phyloP scores from a whole-genome alignment of 2,329 filamentous ascomycete species.

The Aureobasidium sp. region DNA sequence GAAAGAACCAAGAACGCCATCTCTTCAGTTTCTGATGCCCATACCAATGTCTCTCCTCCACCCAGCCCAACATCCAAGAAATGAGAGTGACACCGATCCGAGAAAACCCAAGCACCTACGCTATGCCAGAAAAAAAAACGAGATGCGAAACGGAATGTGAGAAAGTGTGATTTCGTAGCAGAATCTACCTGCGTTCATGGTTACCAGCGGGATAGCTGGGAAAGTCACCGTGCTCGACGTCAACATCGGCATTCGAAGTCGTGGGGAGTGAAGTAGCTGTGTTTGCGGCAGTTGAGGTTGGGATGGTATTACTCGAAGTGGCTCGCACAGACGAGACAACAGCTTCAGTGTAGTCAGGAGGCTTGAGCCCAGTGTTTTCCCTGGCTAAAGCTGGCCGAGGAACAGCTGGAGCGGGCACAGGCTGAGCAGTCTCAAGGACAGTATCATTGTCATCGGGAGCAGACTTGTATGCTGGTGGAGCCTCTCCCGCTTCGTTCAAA shows the following conservation, averaged over 20 bases:
- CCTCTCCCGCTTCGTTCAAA: conserved; percentile 57
- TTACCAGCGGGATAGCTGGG: not conserved
- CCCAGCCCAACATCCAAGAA: no score
- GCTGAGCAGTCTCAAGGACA: not conserved
- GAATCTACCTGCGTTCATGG: conserved; percentile 11
- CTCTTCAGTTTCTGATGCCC: no score
- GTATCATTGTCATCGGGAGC: conserved; percentile 24
- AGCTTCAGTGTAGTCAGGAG: conserved; percentile 35
- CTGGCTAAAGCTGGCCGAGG: conserved; percentile 35
- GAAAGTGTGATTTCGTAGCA: not conserved
- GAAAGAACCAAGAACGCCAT: no score
- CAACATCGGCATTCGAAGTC: not conserved
- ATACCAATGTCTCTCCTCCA: no score
- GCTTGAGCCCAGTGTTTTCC: conserved; percentile 32
- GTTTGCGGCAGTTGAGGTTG: not conserved
- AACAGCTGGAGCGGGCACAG: conserved; percentile 23
- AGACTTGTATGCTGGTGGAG: conserved; percentile 55
- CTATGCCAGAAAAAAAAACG: not conserved
- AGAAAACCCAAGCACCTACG: not conserved
- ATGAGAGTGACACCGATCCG: no score
- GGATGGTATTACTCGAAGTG: not conserved
- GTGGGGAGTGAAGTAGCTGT: not conserved
- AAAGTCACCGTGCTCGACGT: not conserved
- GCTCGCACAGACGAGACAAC: not conserved
- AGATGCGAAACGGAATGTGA: not conserved